A percentile compares a stretch with the other conserved stretches of the same genome.
Evolutionary conservation across 345 rosid species (phyloP).

Genomic region (Eutrema japonicum): DNA sequence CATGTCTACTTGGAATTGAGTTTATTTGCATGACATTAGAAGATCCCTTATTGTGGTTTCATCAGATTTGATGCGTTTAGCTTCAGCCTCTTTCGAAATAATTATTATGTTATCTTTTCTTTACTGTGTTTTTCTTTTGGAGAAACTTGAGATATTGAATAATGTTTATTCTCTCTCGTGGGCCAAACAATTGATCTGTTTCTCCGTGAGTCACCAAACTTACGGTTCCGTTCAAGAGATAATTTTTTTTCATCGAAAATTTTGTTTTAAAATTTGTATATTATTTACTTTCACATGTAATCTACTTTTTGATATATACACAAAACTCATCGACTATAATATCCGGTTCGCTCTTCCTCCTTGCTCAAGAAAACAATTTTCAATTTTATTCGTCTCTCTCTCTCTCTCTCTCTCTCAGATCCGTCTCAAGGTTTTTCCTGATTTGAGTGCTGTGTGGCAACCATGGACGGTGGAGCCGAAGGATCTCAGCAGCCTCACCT

Average conservation of each 20-base stretch:
- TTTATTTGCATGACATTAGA: slow-evolving; percentile 1
- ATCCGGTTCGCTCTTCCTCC: slow-evolving; percentile 45
- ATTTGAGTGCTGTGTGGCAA: slow-evolving; percentile 14
- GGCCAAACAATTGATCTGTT: no score
- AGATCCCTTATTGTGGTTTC: not conserved
- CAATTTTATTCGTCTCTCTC: slow-evolving; percentile 21
- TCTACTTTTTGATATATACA: not conserved
- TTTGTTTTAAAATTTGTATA: no score
- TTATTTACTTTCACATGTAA: no score
- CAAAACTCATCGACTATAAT: not conserved
- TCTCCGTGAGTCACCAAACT: not conserved
- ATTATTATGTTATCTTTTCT: not conserved
- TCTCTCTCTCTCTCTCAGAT: slow-evolving; percentile 37
- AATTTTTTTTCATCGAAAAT: no score
- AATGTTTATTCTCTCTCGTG: not conserved
- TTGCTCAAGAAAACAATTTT: slow-evolving; percentile 44
- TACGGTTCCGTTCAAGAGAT: no score
- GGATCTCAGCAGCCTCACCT: slow-evolving; percentile 90
- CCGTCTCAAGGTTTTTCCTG: slow-evolving; percentile 20
- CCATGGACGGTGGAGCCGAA: slow-evolving; percentile 78
- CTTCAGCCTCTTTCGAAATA: slow-evolving; percentile 12
- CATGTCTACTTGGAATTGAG: slow-evolving; percentile 11
- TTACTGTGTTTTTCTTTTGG: slow-evolving; percentile 17
- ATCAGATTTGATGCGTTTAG: slow-evolving; percentile 3
- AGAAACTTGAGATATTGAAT: slow-evolving; percentile 12